Evolutionary conservation across 306 rosid genomes (phyloP).

Genomic region (Rosa multiflora): DNA sequence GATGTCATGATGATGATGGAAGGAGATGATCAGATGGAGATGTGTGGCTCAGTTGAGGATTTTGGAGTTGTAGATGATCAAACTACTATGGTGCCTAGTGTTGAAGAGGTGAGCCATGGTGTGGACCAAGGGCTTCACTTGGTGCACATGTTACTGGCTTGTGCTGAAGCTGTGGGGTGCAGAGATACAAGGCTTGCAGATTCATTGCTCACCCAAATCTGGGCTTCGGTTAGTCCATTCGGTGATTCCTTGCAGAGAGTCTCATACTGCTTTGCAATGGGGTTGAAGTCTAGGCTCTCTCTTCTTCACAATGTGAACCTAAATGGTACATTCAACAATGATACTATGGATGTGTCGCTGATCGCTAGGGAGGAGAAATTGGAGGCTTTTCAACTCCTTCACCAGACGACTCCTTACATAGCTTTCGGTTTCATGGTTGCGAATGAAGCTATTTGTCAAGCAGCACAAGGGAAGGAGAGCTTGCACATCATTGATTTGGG

Average conservation of each 20-base stretch:
- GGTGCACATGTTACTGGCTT: slow-evolving; percentile 71
- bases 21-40: slow-evolving; percentile 43
- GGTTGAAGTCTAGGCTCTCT: slow-evolving; percentile 62
- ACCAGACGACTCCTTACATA: slow-evolving; percentile 76
- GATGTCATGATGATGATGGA: slow-evolving; percentile 31
- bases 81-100: slow-evolving; percentile 29
- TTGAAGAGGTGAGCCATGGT: slow-evolving; percentile 37
- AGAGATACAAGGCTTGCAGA: slow-evolving; percentile 62
- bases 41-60: slow-evolving; percentile 18
- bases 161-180: slow-evolving; percentile 81
- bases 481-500: slow-evolving; percentile 70
- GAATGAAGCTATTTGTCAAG: slow-evolving; percentile 68
- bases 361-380: slow-evolving; percentile 51
- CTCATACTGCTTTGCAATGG: slow-evolving; percentile 55
- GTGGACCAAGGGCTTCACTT: slow-evolving; percentile 69
- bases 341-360: slow-evolving; percentile 34
- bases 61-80: slow-evolving; percentile 18
- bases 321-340: slow-evolving; percentile 36
- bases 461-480: slow-evolving; percentile 51
- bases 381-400: slow-evolving; percentile 69
- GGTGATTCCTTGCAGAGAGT: slow-evolving; percentile 81
- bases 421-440: slow-evolving; percentile 80
- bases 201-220: slow-evolving; percentile 47
- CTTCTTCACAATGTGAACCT: slow-evolving; percentile 44
- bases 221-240: slow-evolving; percentile 49